phyloP scores from a whole-genome alignment of 2,329 filamentous ascomycete species.

The Microdochium nivale region DNA sequence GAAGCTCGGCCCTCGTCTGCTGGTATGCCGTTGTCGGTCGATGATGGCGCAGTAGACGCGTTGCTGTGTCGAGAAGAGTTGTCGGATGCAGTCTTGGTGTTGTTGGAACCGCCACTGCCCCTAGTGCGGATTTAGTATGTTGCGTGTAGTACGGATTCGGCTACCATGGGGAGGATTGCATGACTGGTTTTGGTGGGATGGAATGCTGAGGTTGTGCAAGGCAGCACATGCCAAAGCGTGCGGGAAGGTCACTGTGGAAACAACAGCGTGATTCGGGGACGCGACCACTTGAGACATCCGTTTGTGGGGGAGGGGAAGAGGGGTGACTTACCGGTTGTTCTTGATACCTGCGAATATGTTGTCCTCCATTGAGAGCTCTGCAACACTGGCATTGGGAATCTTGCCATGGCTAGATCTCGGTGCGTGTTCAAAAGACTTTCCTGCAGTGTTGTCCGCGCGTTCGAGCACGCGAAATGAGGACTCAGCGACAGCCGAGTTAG shows the following conservation, averaged over 20 bases:
- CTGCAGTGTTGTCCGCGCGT: constrained; percentile 33
- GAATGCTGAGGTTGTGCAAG: background rate
- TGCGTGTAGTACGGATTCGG: constrained; percentile 26
- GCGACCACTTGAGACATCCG: constrained; percentile 2
- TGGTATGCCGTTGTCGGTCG: constrained; percentile 32
- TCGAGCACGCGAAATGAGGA: constrained; percentile 53
- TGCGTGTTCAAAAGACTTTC: constrained; percentile 43
- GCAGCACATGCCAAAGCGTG: background rate
- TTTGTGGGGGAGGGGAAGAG: too few relatives aligned
- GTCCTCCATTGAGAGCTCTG: constrained; percentile 33
- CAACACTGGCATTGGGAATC: constrained; percentile 27
- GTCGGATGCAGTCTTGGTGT: constrained; percentile 51
- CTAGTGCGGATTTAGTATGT: constrained; percentile 28
- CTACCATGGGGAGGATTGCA: constrained; percentile 9
- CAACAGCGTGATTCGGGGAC: background rate
- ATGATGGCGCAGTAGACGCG: constrained; percentile 52
- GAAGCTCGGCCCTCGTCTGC: constrained; percentile 30
- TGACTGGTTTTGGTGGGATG: background rate
- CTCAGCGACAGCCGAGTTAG: constrained; percentile 39
- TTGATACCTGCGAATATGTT: constrained; percentile 52
- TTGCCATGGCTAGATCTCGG: constrained; percentile 30
- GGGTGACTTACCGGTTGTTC: constrained; percentile 46
- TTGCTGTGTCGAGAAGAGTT: constrained; percentile 55
- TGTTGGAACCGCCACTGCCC: constrained; percentile 53
- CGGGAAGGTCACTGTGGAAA: background rate